phyloP scores from a whole-genome alignment of 768 basidiomycete genomes.

The Mycena amicta region DNA sequence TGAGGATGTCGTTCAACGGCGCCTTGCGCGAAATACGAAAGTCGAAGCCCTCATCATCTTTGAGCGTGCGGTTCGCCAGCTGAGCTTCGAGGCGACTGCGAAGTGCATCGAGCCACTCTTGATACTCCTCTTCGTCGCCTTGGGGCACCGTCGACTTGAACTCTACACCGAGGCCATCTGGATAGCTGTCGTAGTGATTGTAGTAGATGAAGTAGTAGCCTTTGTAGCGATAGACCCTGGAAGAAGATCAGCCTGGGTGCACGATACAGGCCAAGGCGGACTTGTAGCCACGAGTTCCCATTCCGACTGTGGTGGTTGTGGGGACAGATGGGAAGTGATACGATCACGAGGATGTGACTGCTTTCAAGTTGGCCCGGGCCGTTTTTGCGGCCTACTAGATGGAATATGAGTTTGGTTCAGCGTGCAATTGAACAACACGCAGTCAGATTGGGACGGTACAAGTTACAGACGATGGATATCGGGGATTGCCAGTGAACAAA shows the following conservation, averaged over 20 bases:
- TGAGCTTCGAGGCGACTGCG: slow-evolving; percentile 11
- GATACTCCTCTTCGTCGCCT: slow-evolving; percentile 10
- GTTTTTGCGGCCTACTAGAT: too few species aligned
- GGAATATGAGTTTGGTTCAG: too few species aligned
- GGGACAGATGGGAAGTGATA: too few species aligned
- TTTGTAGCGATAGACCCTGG: slow-evolving; percentile 25
- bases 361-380: too few species aligned
- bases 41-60: not conserved
- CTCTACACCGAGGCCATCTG: slow-evolving; percentile 22
- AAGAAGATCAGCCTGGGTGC: not conserved
- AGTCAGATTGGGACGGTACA: too few species aligned
- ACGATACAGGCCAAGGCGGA: not conserved
- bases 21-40: slow-evolving; percentile 1
- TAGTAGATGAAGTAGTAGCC: slow-evolving; percentile 24
- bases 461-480: too few species aligned
- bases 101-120: slow-evolving; percentile 18
- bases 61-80: slow-evolving; percentile 3
- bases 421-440: too few species aligned
- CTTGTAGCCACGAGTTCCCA: slow-evolving; percentile 25
- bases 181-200: slow-evolving; percentile 24
- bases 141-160: slow-evolving; percentile 25
- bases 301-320: not conserved
- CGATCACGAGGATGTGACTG: too few species aligned
- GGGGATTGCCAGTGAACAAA: too few species aligned
- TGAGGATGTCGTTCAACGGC: slow-evolving; percentile 23